These are phyloP conservation scores for Silene latifolia DNA, from an alignment of 148 eudicot species.

Conservation along the genomic window DNA sequence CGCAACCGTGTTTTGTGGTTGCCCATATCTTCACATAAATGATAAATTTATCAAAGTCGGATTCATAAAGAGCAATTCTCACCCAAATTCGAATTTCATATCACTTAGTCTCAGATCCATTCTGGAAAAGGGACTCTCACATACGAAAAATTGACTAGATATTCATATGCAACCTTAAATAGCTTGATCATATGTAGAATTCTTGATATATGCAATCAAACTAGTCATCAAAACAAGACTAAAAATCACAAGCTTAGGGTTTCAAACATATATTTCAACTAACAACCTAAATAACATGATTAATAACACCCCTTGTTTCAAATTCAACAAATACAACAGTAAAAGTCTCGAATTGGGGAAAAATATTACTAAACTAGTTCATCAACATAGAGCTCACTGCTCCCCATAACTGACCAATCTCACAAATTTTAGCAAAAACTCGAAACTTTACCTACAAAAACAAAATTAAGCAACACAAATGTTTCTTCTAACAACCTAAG, in stretches of 20 bases:
- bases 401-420: slow-evolving; percentile 22
- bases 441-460: not conserved
- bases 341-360: not conserved
- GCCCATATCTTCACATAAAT: slow-evolving; percentile 54
- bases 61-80: slow-evolving; percentile 11
- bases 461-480: not conserved
- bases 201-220: slow-evolving; percentile 26
- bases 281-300: not conserved
- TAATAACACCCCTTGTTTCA: slow-evolving; percentile 8
- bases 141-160: not conserved
- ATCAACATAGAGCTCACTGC: not conserved
- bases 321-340: not conserved
- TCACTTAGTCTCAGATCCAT: slow-evolving; percentile 7
- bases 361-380: not conserved
- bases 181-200: not conserved
- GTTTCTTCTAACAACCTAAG: slow-evolving; percentile 4
- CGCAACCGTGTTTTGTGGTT: slow-evolving; percentile 42
- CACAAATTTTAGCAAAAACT: not conserved
- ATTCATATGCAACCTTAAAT: slow-evolving; percentile 9
- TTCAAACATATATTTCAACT: slow-evolving; percentile 11
- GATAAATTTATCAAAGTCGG: slow-evolving; percentile 15
- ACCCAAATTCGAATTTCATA: not conserved
- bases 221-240: slow-evolving; percentile 9
- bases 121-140: not conserved
- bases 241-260: slow-evolving; percentile 21